Evolutionary conservation across 352 stramenopile species (phyloP).

Genomic region (Pythium aphanidermatum): DNA sequence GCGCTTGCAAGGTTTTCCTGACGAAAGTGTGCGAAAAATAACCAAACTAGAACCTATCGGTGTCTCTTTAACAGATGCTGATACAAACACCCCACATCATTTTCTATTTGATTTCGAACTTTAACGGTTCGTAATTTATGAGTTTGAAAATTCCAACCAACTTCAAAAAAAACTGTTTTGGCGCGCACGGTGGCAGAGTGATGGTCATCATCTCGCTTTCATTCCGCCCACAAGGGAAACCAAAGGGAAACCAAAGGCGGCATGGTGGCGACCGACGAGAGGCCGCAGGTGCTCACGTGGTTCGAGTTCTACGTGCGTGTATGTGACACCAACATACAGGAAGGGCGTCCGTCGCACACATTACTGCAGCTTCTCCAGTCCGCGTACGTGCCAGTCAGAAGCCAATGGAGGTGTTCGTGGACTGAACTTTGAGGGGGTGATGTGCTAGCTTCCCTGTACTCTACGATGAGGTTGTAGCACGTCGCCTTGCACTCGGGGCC

Average conservation of each 20-base stretch:
- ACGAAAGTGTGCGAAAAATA: no score
- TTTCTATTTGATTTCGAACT: constrained; percentile 1
- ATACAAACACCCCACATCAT: not conserved
- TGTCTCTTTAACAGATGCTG: constrained; percentile 1
- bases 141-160: constrained; percentile 22
- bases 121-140: constrained; percentile 8
- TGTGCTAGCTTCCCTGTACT: constrained; percentile 24
- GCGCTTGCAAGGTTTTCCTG: no score
- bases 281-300: constrained; percentile 20
- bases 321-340: constrained; percentile 4
- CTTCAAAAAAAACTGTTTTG: constrained; percentile 24
- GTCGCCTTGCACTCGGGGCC: not conserved
- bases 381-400: constrained; percentile 13
- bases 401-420: no score
- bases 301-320: constrained; percentile 17
- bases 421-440: no score
- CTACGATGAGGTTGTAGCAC: constrained; percentile 13
- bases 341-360: constrained; percentile 8
- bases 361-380: constrained; percentile 22
- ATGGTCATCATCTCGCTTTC: constrained; percentile 5
- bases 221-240: not conserved
- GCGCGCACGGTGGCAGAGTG: constrained; percentile 14
- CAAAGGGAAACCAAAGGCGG: not conserved
- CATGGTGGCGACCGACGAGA: not conserved
- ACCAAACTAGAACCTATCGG: no score